Conservation (phyloP, 257 asterid genomes). For the Buddleja alternifolia region DNA sequence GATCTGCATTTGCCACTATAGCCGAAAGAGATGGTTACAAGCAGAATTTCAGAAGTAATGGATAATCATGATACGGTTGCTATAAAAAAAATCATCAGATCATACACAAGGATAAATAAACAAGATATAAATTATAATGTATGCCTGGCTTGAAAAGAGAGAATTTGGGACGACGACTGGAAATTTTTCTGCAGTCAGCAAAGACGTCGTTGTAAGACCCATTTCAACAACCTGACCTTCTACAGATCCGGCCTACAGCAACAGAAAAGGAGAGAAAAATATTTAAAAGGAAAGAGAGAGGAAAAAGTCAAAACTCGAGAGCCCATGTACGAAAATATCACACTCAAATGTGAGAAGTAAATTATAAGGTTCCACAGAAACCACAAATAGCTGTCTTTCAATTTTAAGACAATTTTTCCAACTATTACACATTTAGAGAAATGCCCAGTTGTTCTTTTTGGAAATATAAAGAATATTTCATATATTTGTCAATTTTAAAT, state of each 20-base stretch:
- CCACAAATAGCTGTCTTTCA: conserved; percentile 13
- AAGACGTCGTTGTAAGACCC: conserved; percentile 85
- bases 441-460: background rate
- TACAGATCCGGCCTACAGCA: conserved; percentile 87
- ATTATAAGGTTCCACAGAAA: background rate
- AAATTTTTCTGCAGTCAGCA: conserved; percentile 86
- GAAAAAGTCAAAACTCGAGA: conserved; percentile 1
- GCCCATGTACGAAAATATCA: conserved; percentile 9
- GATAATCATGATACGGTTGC: background rate
- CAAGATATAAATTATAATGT: conserved; percentile 10
- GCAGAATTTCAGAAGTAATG: background rate
- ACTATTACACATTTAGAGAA: conserved; percentile 8
- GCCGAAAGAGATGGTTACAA: conserved; percentile 1
- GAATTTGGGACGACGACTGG: conserved; percentile 93
- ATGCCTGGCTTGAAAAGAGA: conserved; percentile 87
- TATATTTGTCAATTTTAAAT: too few relatives aligned
- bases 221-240: conserved; percentile 94
- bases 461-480: background rate
- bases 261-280: conserved; percentile 2
- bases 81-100: background rate
- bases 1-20: background rate
- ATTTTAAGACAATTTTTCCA: background rate
- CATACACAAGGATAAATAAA: background rate
- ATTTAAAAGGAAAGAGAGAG: conserved; percentile 1
- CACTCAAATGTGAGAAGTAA: background rate